Evolutionary conservation across 306 rosid species (phyloP).

Genomic region (Rosa chinensis): DNA sequence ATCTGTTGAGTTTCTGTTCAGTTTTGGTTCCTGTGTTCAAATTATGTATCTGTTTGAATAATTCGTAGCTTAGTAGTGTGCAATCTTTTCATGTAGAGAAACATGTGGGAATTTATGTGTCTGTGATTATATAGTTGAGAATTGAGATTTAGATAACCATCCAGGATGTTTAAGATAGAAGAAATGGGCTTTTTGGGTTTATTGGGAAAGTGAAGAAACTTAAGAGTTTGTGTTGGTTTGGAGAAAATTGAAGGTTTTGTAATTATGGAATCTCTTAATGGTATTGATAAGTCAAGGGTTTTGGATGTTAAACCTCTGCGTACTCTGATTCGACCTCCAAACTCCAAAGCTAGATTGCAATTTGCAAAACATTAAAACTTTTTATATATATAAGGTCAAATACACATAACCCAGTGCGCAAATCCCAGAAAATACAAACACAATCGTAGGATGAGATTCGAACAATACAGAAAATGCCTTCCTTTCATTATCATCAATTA

Average conservation of each 20-base stretch:
- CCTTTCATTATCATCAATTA: too few species aligned
- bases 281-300: constrained; percentile 53
- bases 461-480: too few species aligned
- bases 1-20: not conserved
- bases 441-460: too few species aligned
- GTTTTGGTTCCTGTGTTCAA: not conserved
- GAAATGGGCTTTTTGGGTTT: not conserved
- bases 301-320: constrained; percentile 64
- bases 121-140: not conserved
- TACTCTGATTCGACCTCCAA: too few species aligned
- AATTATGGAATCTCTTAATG: constrained; percentile 51
- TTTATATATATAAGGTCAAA: not conserved
- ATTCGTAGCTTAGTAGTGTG: not conserved
- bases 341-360: too few species aligned
- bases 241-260: constrained; percentile 16
- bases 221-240: not conserved
- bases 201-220: not conserved
- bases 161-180: not conserved
- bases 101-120: not conserved
- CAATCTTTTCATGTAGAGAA: constrained; percentile 12
- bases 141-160: not conserved
- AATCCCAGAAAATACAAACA: not conserved
- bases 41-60: not conserved
- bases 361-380: too few species aligned
- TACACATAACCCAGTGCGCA: not conserved